Evolutionary conservation across 140 eudicot genomes (phyloP), one percentile per base, ranked within the genome.

Genomic region (Oenanthe javanica): DNA sequence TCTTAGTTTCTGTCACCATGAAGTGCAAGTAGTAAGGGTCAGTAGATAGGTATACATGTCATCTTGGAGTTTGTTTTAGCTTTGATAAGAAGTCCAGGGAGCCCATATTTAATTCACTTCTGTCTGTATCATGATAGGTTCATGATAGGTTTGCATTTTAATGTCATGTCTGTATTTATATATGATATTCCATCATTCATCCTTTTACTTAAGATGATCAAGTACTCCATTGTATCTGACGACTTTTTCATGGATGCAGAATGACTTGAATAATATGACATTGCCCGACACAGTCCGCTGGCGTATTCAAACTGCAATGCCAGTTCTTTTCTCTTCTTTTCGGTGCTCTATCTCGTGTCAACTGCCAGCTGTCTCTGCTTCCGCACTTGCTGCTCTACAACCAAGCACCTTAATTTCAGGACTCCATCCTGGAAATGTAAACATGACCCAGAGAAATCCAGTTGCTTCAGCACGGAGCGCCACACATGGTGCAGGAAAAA

Each of bases 291-390:
- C 87, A 45, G 84, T 89, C n/a, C 88, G 97, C 74, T 91, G 93
- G 97, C 98, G 96, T 46, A 91, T 96, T 80, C 98, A 93, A 84
- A 89, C 96, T 23, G 97, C 97, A 7, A 90, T 95, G 97, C 99
- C 99, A 3, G 77, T 86, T 77, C 87, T 93, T 82, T 81, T 85
- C 80, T 91, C 92, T 8, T 83, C 89, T 11, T n/a, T 74, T 46
- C 89, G 87, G 74, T 86, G 77, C 67, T 79, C 88, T 12, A 63
- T 95, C 46, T 89, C 96, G 12, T 89, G 98, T 79, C 97, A 89
- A 76, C 90, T 91, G 12, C 97, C 97, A 31, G 75, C 85, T 9
- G 89, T 93, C 55, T 86, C 96, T 18, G 75, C 80, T 14, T 47
- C 86, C 5, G 86, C 92, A 40, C 86, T 91, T 45, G 66, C 88